Conservation (phyloP, 2,329 filamentous ascomycete species). For the Colletotrichum eremochloae region DNA sequence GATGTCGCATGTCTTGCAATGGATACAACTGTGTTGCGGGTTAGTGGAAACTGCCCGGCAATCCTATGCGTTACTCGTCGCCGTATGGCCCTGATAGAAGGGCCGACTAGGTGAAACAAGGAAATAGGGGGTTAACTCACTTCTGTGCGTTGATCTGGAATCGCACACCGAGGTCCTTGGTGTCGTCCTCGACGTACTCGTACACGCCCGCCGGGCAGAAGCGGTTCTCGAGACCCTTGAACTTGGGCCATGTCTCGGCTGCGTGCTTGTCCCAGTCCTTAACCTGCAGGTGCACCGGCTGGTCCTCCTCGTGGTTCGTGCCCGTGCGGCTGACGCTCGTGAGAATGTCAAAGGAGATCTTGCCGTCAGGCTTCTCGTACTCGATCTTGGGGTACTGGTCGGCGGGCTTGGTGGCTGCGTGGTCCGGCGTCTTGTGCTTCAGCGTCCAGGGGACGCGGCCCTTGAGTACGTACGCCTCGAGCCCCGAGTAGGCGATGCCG, state of each 20-base stretch:
- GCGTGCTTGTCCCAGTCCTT: constrained; percentile 95
- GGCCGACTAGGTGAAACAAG: constrained; percentile 4
- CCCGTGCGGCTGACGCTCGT: constrained; percentile 95
- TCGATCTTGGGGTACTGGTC: constrained; percentile 89
- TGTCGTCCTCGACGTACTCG: constrained; percentile 94
- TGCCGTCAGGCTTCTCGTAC: constrained; percentile 95
- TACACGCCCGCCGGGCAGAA: constrained; percentile 99
- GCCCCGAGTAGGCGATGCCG: constrained; percentile 90
- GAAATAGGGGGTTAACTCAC: constrained; percentile 68
- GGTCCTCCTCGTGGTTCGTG: constrained; percentile 98
- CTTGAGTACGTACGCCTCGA: constrained; percentile 90
- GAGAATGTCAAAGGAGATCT: constrained; percentile 95
- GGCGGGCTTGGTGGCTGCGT: constrained; percentile 83
- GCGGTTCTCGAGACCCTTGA: constrained; percentile 92
- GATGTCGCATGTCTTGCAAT: constrained; percentile 99
- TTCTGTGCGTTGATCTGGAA: constrained; percentile 99
- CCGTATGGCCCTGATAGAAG: neutral
- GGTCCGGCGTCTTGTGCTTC: constrained; percentile 83
- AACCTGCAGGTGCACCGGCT: constrained; percentile 95
- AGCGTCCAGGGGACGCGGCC: constrained; percentile 93
- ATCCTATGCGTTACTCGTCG: neutral
- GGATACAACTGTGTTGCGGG: constrained; percentile 83
- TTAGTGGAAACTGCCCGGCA: constrained; percentile 16
- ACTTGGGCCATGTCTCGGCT: constrained; percentile 84
- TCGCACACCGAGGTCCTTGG: constrained; percentile 86